A percentile compares a stretch with the other conserved stretches of the same genome.
Conservation (phyloP, 2,329 filamentous ascomycete genomes). For the Aspergillus ibericus region DNA sequence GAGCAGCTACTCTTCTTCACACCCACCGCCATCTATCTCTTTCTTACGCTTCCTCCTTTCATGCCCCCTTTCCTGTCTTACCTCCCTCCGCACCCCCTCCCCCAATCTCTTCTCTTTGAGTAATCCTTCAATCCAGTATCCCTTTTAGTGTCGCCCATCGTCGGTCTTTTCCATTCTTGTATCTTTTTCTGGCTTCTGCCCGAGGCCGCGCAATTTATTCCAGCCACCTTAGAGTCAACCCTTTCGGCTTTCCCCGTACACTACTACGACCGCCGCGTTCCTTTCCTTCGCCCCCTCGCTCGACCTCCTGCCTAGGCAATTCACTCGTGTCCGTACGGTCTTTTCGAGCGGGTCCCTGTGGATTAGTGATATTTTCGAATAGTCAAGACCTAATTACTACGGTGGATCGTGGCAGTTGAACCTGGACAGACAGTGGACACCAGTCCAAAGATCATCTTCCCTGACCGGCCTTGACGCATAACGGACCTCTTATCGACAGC, state of each 20-base stretch:
- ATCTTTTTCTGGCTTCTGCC: constrained; percentile 23
- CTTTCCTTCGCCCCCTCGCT: constrained; percentile 21
- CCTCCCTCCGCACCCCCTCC: constrained; percentile 21
- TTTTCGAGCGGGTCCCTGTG: constrained; percentile 19
- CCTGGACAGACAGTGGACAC: constrained; percentile 6
- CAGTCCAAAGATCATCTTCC: constrained; percentile 13
- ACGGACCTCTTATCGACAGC: constrained; percentile 10
- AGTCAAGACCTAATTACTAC: constrained; percentile 16
- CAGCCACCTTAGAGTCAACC: constrained; percentile 32
- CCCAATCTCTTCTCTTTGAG: constrained; percentile 13
- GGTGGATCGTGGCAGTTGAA: constrained; percentile 17
- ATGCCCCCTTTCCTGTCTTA: constrained; percentile 24
- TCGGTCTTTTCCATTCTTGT: constrained; percentile 22
- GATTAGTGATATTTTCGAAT: constrained; percentile 18
- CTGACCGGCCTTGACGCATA: constrained; percentile 12
- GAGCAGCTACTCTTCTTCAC: constrained; percentile 19
- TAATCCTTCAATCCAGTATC: constrained; percentile 12
- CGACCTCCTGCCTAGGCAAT: constrained; percentile 19
- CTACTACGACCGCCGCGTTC: constrained; percentile 13
- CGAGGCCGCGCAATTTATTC: constrained; percentile 33
- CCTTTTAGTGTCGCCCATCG: constrained; percentile 14
- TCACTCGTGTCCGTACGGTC: constrained; percentile 21
- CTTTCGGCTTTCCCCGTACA: constrained; percentile 35
- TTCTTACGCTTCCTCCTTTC: constrained; percentile 23
- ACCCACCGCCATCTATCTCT: constrained; percentile 12